phyloP scores from a whole-genome alignment of 1,284 basidiomycete species.

The Cutaneotrichosporon sp. region DNA sequence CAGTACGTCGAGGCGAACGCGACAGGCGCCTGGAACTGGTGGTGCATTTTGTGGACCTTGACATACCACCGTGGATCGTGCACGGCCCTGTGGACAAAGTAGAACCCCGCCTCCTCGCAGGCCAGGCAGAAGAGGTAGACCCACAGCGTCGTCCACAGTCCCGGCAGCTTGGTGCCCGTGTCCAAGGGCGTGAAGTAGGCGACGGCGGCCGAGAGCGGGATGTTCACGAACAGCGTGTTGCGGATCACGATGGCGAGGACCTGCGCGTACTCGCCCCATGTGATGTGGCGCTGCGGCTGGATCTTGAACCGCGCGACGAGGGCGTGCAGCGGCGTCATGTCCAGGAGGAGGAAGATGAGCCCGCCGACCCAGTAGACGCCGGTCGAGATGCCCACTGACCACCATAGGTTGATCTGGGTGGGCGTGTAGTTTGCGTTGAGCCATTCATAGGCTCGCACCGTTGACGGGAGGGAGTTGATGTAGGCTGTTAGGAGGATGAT shows the following conservation, averaged over 20 bases:
- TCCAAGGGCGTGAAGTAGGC: constrained; percentile 3
- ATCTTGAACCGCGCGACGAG: constrained; percentile 13
- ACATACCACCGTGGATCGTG: constrained; percentile 13
- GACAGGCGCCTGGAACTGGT: constrained; percentile 20
- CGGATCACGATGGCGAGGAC: constrained; percentile 7
- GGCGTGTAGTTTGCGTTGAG: constrained; percentile 15
- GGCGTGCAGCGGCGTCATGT: constrained; percentile 15
- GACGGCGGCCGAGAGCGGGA: constrained; percentile 5
- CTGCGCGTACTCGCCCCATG: constrained; percentile 13
- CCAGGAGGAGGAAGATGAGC: constrained; percentile 13
- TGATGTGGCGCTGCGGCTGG: constrained; percentile 17
- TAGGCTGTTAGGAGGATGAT: constrained; percentile 8
- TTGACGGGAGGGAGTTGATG: constrained; percentile 1
- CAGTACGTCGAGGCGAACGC: constrained; percentile 18
- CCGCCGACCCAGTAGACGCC: constrained; percentile 13
- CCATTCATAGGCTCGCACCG: constrained; percentile 4
- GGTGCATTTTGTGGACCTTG: constrained; percentile 18
- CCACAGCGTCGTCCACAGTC: constrained; percentile 6
- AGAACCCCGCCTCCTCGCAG: constrained; percentile 20
- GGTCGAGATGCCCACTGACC: constrained; percentile 8
- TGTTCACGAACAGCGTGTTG: constrained; percentile 13
- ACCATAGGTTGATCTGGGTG: constrained; percentile 14
- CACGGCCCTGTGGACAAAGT: constrained; percentile 12
- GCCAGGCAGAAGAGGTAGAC: constrained; percentile 15
- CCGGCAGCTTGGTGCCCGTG: constrained; percentile 4